These are phyloP conservation scores for Lodderomyces elongisporus DNA, from an alignment of 1,139 yeast species.

Conservation along the genomic window DNA sequence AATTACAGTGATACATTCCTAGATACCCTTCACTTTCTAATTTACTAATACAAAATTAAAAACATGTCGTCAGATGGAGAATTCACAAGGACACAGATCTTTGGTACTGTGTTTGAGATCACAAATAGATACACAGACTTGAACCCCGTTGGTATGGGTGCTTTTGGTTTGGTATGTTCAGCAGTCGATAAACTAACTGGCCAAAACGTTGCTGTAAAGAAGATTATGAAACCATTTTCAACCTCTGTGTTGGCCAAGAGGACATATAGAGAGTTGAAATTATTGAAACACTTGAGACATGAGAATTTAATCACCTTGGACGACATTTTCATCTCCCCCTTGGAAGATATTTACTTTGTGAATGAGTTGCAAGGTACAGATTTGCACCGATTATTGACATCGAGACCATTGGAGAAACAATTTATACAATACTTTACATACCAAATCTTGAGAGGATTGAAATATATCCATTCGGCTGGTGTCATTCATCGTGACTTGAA, in stretches of 20 bases:
- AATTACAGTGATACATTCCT: no score
- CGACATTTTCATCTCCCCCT: slow-evolving; percentile 90
- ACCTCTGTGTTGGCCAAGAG: slow-evolving; percentile 94
- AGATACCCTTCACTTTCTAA: no score
- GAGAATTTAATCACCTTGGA: slow-evolving; percentile 91
- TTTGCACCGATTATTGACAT: slow-evolving; percentile 81
- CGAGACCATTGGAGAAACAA: slow-evolving; percentile 92
- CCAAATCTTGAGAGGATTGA: slow-evolving; percentile 88
- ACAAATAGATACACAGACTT: slow-evolving; percentile 86
- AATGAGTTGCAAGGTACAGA: slow-evolving; percentile 97
- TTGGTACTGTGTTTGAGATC: slow-evolving; percentile 91
- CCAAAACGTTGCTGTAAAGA: slow-evolving; percentile 94
- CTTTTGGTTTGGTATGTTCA: slow-evolving; percentile 95
- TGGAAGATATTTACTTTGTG: slow-evolving; percentile 95
- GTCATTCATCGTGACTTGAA: slow-evolving; percentile 94
- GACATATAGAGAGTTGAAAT: slow-evolving; percentile 90
- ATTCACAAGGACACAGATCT: slow-evolving; percentile 53
- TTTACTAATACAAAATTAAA: no score
- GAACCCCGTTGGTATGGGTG: slow-evolving; percentile 99
- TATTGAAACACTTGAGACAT: slow-evolving; percentile 88
- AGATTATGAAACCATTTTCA: slow-evolving; percentile 95
- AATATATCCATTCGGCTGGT: slow-evolving; percentile 95
- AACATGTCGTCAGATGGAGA: slow-evolving; percentile 43
- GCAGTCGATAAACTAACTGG: slow-evolving; percentile 88
- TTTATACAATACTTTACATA: slow-evolving; percentile 94